These are phyloP conservation scores for Diaporthe sp. DNA, from an alignment of 2,329 filamentous ascomycete species.

Conservation along the genomic window DNA sequence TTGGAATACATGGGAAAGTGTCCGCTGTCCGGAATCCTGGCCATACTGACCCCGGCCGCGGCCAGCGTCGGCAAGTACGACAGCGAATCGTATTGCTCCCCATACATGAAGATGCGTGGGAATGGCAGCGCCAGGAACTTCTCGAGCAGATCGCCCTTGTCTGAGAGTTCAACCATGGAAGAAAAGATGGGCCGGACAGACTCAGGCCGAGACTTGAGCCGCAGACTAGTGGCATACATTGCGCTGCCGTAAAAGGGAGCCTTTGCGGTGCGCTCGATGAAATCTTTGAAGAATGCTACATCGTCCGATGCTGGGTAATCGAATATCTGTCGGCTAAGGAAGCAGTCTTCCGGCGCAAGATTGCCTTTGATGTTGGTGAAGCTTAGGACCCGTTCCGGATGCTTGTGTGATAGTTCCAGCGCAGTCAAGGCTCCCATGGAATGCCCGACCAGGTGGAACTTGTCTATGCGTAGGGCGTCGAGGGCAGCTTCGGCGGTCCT, in stretches of 20 bases:
- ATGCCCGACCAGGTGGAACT: not conserved
- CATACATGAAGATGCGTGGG: not conserved
- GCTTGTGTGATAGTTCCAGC: not conserved
- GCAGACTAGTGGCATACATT: conserved; percentile 7
- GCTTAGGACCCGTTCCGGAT: not conserved
- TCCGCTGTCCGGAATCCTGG: not conserved
- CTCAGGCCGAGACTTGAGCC: not conserved
- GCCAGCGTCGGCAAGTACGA: not conserved
- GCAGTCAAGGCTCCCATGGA: not conserved
- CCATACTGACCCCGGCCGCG: not conserved
- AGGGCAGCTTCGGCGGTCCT: not conserved
- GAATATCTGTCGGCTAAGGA: conserved; percentile 6
- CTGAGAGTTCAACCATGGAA: not conserved
- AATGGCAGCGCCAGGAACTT: not conserved
- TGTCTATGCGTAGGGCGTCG: not conserved
- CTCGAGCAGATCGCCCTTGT: not conserved
- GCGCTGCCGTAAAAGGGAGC: not conserved
- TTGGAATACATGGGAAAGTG: conserved; percentile 7
- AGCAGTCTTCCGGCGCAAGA: not conserved
- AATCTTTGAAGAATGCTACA: not conserved
- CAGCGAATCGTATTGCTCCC: not conserved
- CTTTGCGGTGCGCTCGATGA: not conserved
- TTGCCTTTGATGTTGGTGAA: conserved; percentile 19
- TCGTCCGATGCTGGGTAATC: not conserved
- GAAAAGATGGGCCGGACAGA: not conserved